Evolutionary conservation across 176 grass and related monocot species (phyloP).

Genomic region (Oryza meridionalis): DNA sequence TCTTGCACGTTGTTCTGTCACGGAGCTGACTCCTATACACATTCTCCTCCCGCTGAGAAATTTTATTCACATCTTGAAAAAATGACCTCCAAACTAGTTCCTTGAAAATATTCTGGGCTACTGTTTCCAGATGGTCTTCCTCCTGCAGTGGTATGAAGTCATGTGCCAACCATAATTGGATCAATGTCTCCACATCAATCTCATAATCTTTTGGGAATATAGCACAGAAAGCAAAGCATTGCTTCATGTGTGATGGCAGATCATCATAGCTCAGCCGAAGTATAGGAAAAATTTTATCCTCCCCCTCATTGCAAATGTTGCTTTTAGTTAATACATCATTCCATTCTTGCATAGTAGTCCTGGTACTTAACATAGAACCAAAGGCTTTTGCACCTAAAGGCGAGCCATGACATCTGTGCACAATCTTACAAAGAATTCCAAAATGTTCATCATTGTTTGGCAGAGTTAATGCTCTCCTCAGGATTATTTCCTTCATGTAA

Average conservation of each 20-base stretch:
- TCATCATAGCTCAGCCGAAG: slow-evolving; percentile 24
- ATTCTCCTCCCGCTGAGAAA: neutral
- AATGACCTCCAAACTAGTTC: slow-evolving; percentile 32
- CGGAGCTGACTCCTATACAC: rapidly evolving
- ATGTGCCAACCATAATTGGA: slow-evolving; percentile 31
- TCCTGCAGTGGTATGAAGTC: neutral
- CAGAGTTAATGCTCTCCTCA: slow-evolving; percentile 36
- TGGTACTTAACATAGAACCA: slow-evolving; percentile 29
- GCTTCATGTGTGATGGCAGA: slow-evolving; percentile 10
- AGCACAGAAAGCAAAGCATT: slow-evolving; percentile 34
- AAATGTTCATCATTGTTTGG: neutral
- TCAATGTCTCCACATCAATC: slow-evolving; percentile 9
- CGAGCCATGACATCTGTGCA: neutral
- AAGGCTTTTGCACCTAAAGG: slow-evolving; percentile 34
- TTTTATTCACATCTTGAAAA: slow-evolving; percentile 14
- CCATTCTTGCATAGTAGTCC: slow-evolving; percentile 25
- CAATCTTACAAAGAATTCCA: slow-evolving; percentile 3
- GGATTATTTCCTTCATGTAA: slow-evolving; percentile 21
- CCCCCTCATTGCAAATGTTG: neutral
- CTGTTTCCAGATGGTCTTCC: neutral
- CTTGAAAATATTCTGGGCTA: neutral
- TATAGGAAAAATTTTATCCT: neutral
- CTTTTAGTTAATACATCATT: neutral
- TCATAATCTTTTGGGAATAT: slow-evolving; percentile 31
- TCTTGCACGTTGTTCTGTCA: neutral